A percentile compares a stretch with the other conserved stretches of the same genome.
Conservation (phyloP, 192 early-diverging fungal species). For the Entomortierella beljakovae region DNA sequence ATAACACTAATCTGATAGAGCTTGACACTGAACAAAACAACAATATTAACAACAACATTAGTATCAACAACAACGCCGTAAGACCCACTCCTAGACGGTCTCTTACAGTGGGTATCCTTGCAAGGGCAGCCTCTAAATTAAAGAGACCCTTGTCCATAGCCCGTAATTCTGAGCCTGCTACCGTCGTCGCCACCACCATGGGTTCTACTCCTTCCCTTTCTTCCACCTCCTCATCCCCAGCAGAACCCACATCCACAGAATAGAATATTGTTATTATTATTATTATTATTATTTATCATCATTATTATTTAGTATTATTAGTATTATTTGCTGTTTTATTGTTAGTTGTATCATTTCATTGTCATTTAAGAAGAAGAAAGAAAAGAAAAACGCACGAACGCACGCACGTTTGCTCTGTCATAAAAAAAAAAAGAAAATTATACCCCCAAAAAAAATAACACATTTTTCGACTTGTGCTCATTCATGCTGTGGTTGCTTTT, state of each 20-base stretch:
- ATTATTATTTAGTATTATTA: background rate
- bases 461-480: background rate
- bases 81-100: background rate
- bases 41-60: background rate
- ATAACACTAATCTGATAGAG: background rate
- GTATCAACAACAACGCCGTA: background rate
- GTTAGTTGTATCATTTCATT: no score
- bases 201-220: background rate
- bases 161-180: background rate
- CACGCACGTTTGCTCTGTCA: background rate
- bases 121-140: conserved; percentile 11
- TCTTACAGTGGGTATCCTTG: background rate
- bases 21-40: background rate
- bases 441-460: background rate
- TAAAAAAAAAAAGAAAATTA: background rate
- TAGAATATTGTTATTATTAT: conserved; percentile 4
- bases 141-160: conserved; percentile 19
- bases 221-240: background rate
- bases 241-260: background rate
- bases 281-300: background rate
- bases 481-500: no score
- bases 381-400: no score
- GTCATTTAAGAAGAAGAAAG: no score
- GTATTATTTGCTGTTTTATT: no score
- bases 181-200: background rate